These are phyloP conservation scores for Limonium bicolor DNA, from an alignment of 148 eudicot species.

Conservation along the genomic window DNA sequence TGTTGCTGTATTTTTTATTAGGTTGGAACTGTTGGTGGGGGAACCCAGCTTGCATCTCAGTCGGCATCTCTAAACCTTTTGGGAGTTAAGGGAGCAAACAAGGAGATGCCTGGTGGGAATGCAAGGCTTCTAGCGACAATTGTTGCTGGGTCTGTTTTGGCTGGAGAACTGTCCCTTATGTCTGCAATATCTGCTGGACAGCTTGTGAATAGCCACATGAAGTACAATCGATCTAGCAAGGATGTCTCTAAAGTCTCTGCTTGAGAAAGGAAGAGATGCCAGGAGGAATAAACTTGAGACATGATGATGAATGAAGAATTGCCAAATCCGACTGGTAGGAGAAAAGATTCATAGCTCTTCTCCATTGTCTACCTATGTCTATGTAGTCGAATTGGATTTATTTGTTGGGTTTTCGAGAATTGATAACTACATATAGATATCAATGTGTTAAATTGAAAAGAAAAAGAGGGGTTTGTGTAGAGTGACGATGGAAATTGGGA, in stretches of 20 bases:
- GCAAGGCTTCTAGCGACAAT: slow-evolving; percentile 19
- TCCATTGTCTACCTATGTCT: no score
- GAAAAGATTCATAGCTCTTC: no score
- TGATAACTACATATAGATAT: no score
- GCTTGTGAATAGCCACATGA: slow-evolving; percentile 25
- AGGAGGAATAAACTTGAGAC: background rate
- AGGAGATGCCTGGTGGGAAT: slow-evolving; percentile 19
- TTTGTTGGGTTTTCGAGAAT: no score
- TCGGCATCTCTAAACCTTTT: slow-evolving; percentile 24
- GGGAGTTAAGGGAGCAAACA: slow-evolving; percentile 26
- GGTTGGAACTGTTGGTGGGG: slow-evolving; percentile 33
- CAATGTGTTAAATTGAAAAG: no score
- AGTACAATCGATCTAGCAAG: slow-evolving; percentile 23
- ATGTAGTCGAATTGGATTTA: no score
- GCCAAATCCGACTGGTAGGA: no score
- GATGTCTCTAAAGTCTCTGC: slow-evolving; percentile 7
- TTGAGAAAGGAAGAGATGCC: background rate
- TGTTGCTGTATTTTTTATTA: no score
- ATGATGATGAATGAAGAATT: background rate
- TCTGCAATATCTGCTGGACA: slow-evolving; percentile 22
- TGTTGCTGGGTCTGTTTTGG: slow-evolving; percentile 26
- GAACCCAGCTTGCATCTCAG: slow-evolving; percentile 27
- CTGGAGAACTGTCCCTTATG: slow-evolving; percentile 30
- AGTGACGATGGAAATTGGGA: no score
- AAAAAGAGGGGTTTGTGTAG: no score